Percentiles rank a stretch among this genome's conserved stretches.
These are phyloP conservation scores for Cryphonectria radicalis DNA, from an alignment of 2,329 filamentous ascomycete genomes.

Conservation along the genomic window DNA sequence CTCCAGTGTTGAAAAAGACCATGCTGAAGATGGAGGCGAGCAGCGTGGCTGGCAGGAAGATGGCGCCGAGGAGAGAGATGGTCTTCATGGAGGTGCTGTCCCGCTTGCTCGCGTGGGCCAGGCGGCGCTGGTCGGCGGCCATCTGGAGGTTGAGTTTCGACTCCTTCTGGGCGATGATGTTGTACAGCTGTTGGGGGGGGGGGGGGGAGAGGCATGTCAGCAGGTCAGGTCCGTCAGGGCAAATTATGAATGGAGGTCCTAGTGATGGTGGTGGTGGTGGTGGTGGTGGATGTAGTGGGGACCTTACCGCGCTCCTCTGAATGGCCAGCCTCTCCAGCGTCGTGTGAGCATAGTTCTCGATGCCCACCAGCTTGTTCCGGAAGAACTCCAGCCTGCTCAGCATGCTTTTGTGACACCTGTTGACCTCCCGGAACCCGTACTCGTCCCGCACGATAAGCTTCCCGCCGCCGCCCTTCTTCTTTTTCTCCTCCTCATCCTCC, in stretches of 20 bases:
- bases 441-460: constrained; percentile 31
- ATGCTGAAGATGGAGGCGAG: constrained; percentile 68
- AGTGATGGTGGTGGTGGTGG: neutral
- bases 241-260: constrained; percentile 24
- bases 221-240: neutral
- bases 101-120: constrained; percentile 63
- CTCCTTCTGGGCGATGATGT: constrained; percentile 68
- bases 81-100: constrained; percentile 70
- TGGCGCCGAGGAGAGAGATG: constrained; percentile 64
- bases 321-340: constrained; percentile 65
- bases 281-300: constrained; percentile 19
- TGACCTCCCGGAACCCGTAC: constrained; percentile 40
- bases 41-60: constrained; percentile 67
- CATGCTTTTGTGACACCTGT: constrained; percentile 58
- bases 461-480: constrained; percentile 1
- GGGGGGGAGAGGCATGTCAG: neutral
- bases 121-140: constrained; percentile 61
- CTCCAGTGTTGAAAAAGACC: constrained; percentile 68
- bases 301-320: constrained; percentile 61
- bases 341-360: constrained; percentile 66
- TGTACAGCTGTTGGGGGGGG: constrained; percentile 65
- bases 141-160: constrained; percentile 67
- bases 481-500: neutral
- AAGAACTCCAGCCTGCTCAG: constrained; percentile 61
- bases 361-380: constrained; percentile 61